Evolutionary conservation across 768 basidiomycete genomes (phyloP), one percentile per base, ranked within the genome.

Genomic region (Suillus hirtellus): DNA sequence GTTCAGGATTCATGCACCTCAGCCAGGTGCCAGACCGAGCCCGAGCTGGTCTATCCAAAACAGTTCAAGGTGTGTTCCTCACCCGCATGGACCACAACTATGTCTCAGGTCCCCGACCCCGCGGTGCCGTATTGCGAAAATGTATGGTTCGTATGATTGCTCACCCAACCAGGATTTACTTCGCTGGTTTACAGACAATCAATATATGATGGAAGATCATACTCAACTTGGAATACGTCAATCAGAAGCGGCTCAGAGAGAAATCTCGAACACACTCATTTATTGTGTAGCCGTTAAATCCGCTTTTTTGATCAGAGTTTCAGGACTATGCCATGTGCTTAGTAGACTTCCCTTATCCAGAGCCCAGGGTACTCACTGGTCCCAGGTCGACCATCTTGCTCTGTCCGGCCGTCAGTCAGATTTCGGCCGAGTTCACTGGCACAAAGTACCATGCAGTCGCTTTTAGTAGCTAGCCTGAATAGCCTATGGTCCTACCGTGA

Each of bases 71-170:
- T 11, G 52, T 53, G 52, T 53, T 53, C 52, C 11, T 53, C 19
- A 34, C 52, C 11, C 19, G 34, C 19, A 53, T 53, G 34, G 34
- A 35, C 34, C 1, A n/a, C 35, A 35, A 9, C 34, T 37, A n/a
- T 53, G 19, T 37, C 19, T 53, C 34, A 34, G 10, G 52, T 53
- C 34, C 52, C 34, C 52, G 52, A 53, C 52, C 31, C 52, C 52
- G 52, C 52, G 52, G 52, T 53, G 52, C 52, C 52, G 52, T 53
- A 53, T 34, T n/a, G 52, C 19, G 11, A 53, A 19, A 34, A n/a
- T 3, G 35, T 35, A 35, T 31, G 11, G 31, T 53, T 34, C 11
- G 52, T n/a, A 53, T n/a, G 35, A 53, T 53, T 53, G 5, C 52
- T 34, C 17, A 34, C 17, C 19, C 5, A 34, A n/a, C 31, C 31